phyloP scores from a whole-genome alignment of 169 alveolate species.

The Cryptosporidium viatorum region DNA sequence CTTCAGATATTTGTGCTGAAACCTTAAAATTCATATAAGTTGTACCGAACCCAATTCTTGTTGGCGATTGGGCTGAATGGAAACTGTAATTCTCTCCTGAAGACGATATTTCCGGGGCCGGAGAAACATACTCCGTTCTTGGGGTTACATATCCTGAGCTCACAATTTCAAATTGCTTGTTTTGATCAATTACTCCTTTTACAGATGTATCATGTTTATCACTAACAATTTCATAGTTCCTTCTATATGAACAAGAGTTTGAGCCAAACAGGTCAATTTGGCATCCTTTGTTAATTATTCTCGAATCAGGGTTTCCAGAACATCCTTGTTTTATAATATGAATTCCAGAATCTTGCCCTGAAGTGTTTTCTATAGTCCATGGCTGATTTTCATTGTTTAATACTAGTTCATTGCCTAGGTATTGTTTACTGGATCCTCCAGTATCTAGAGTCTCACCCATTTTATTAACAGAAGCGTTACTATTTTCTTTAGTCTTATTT shows the following conservation, averaged over 20 bases:
- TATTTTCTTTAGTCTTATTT: neutral
- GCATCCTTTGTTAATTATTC: neutral
- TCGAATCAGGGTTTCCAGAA: neutral
- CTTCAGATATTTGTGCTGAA: neutral
- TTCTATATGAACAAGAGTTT: neutral
- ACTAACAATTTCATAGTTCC: neutral
- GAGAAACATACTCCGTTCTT: constrained; percentile 44
- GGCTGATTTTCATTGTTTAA: constrained; percentile 9
- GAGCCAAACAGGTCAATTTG: neutral
- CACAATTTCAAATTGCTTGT: neutral
- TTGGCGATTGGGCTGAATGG: constrained; percentile 3
- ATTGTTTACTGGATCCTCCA: neutral
- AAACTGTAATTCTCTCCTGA: constrained; percentile 12
- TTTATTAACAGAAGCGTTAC: neutral
- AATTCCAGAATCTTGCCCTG: constrained; percentile 7
- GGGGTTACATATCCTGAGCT: constrained; percentile 31
- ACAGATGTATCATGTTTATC: neutral
- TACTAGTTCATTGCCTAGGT: constrained; percentile 25
- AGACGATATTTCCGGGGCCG: constrained; percentile 7
- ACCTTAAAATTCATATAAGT: neutral
- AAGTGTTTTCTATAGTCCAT: constrained; percentile 1
- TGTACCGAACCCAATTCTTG: neutral
- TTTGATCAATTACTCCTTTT: neutral
- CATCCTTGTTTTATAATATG: neutral
- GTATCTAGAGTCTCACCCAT: constrained; percentile 18